Evolutionary conservation across 495 filamentous ascomycete species (phyloP).

Genomic region (Talaromyces borbonicus): DNA sequence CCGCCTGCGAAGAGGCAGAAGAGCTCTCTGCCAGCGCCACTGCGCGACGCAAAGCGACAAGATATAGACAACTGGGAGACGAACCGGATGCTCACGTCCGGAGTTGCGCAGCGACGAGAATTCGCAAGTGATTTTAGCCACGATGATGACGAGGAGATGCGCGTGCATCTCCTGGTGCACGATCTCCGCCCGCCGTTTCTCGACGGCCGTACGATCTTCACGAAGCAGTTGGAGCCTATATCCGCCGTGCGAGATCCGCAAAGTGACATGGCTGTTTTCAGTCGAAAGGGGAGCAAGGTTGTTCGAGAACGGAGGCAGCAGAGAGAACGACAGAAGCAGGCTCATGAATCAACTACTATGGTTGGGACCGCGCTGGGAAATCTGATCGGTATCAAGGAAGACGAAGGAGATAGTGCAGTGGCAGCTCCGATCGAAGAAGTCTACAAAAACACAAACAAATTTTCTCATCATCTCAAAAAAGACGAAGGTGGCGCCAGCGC

Average conservation of each 20-base stretch:
- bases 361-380: slow-evolving; percentile 90
- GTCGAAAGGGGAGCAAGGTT: slow-evolving; percentile 87
- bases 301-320: slow-evolving; percentile 87
- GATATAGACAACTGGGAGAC: slow-evolving; percentile 97
- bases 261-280: slow-evolving; percentile 98
- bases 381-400: slow-evolving; percentile 88
- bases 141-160: slow-evolving; percentile 84
- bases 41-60: slow-evolving; percentile 63
- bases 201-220: slow-evolving; percentile 91
- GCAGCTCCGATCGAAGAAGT: slow-evolving; percentile 66
- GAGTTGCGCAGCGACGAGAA: slow-evolving; percentile 83
- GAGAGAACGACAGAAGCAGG: slow-evolving; percentile 88
- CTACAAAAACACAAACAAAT: slow-evolving; percentile 64
- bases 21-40: slow-evolving; percentile 26
- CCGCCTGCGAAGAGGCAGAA: slow-evolving; percentile 38
- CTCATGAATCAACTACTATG: slow-evolving; percentile 89
- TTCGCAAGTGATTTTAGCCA: slow-evolving; percentile 72
- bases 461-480: slow-evolving; percentile 83
- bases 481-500: slow-evolving; percentile 71
- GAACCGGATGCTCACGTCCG: slow-evolving; percentile 95
- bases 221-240: slow-evolving; percentile 92
- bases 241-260: slow-evolving; percentile 89
- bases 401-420: slow-evolving; percentile 82
- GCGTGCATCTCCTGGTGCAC: slow-evolving; percentile 87
- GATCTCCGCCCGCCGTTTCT: slow-evolving; percentile 93